A percentile compares a stretch with the other conserved stretches of the same genome.
Evolutionary conservation across 805 yeast genomes (phyloP).

Genomic region (Jamesozyma gamospora): DNA sequence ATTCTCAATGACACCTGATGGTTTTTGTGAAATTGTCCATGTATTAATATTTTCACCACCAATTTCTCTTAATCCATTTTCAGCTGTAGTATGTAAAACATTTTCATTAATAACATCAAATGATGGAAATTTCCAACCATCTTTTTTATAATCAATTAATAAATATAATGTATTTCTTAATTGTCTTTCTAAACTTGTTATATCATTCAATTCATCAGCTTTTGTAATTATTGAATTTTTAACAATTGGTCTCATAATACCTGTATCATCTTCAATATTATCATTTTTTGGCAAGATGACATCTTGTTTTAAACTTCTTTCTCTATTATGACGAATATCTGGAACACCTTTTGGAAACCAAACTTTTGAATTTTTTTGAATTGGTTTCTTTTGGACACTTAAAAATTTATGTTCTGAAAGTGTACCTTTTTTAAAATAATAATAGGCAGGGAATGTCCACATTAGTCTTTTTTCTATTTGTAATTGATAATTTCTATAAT

Average conservation of each 20-base stretch:
- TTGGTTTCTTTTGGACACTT: conserved; percentile 67
- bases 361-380: conserved; percentile 59
- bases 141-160: conserved; percentile 40
- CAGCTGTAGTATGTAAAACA: conserved; percentile 65
- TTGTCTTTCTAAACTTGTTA: conserved; percentile 63
- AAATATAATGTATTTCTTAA: conserved; percentile 74
- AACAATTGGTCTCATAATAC: conserved; percentile 56
- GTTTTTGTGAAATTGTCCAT: conserved; percentile 86
- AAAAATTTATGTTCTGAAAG: conserved; percentile 73
- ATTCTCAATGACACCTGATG: conserved; percentile 59
- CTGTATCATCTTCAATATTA: conserved; percentile 36
- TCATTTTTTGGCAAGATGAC: conserved; percentile 64
- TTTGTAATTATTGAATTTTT: conserved; percentile 65
- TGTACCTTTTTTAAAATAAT: conserved; percentile 83
- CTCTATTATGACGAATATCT: conserved; percentile 79
- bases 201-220: conserved; percentile 60
- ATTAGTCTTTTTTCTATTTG: conserved; percentile 81
- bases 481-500: conserved; percentile 72
- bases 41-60: conserved; percentile 76
- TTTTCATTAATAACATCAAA: conserved; percentile 38
- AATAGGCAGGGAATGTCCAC: conserved; percentile 97
- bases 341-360: conserved; percentile 80
- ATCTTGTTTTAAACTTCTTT: conserved; percentile 72
- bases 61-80: conserved; percentile 53
- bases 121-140: conserved; percentile 72